Base-by-base conservation (phyloP, 2,329 filamentous ascomycete species). In the Dactylellina sp. region DNA sequence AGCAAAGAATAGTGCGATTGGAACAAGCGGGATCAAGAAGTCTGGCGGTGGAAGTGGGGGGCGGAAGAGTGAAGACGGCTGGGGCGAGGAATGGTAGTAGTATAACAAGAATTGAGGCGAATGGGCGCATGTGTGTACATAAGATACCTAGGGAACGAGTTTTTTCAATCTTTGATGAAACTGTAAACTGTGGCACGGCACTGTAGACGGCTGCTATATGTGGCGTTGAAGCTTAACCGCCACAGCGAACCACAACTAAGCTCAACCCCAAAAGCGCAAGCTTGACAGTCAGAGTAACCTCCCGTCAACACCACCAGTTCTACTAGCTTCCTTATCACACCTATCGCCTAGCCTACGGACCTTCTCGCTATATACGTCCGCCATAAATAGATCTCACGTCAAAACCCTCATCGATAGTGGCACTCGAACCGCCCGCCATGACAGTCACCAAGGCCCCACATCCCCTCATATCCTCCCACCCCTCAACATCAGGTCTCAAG, bases 361-460 rank as follows among this genome's bases (percentile, higher is more conserved):
- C n/a, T n/a, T n/a, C n/a, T n/a, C n/a, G n/a, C n/a, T n/a, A n/a
- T n/a, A n/a, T n/a, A n/a, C n/a, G n/a, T n/a, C n/a, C n/a, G n/a
- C n/a, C n/a, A n/a, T n/a, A n/a, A n/a, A n/a, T n/a, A n/a, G n/a
- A n/a, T n/a, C n/a, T n/a, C 32, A 6, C 12, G n/a, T 37, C 47
- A 47, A n/a, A 25, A 11, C 2, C 46, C 14, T 4, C 6, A 28
- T 50, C 18, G 5, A 12, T 28, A 32, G 20, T 5, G 12, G 11
- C 5, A 20, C 6, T 7, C 22, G 5, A 5, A 5, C 46, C n/a
- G 46, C 24, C 24, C 46, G 46, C 46, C 46, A 97, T 97, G 93
- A 92, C 93, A 83, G 91, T 94, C 84, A 87, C 89, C 81, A 96
- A 97, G 87, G 91, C 97, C 80, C 95, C 95, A 83, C 87, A 72